Conservation (phyloP, 2,329 filamentous ascomycete genomes). For the Claviceps quebecensis region DNA sequence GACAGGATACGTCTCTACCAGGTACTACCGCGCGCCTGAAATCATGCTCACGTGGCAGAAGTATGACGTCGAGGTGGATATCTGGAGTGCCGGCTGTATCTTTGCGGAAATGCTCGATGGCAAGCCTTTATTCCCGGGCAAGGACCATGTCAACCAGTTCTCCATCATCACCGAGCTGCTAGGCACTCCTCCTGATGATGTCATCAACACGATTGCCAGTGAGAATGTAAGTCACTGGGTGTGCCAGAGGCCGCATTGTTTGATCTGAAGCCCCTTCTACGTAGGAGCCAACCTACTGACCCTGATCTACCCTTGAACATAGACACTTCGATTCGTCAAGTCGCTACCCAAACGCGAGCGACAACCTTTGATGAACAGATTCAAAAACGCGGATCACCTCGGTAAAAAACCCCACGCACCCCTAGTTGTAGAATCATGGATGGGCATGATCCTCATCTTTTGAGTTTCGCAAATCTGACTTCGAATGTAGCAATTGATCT, state of each 20-base stretch:
- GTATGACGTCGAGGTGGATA: constrained; percentile 97
- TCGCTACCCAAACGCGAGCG: constrained; percentile 90
- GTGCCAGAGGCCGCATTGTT: background rate
- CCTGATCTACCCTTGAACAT: background rate
- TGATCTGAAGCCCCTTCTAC: background rate
- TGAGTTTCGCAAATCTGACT: background rate
- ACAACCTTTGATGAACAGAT: constrained; percentile 75
- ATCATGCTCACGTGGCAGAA: constrained; percentile 99
- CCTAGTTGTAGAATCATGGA: background rate
- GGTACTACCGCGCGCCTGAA: constrained; percentile 96
- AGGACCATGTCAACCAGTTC: constrained; percentile 99
- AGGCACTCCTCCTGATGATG: constrained; percentile 92
- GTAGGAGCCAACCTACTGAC: background rate
- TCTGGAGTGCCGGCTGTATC: constrained; percentile 98
- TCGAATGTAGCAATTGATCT: constrained; percentile 63
- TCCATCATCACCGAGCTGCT: constrained; percentile 98
- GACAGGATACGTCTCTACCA: constrained; percentile 96
- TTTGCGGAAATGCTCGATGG: constrained; percentile 99
- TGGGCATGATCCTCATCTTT: background rate
- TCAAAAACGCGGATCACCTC: constrained; percentile 81
- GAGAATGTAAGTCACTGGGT: constrained; percentile 58
- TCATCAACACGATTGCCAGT: constrained; percentile 96
- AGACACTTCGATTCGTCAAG: constrained; percentile 95
- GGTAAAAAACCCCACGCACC: constrained; percentile 37
- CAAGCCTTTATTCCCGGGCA: constrained; percentile 94